Evolutionary conservation across 2,329 filamentous ascomycete genomes (phyloP), one percentile per base, ranked within the genome.

Genomic region (Aotearoamyces nothofagi): DNA sequence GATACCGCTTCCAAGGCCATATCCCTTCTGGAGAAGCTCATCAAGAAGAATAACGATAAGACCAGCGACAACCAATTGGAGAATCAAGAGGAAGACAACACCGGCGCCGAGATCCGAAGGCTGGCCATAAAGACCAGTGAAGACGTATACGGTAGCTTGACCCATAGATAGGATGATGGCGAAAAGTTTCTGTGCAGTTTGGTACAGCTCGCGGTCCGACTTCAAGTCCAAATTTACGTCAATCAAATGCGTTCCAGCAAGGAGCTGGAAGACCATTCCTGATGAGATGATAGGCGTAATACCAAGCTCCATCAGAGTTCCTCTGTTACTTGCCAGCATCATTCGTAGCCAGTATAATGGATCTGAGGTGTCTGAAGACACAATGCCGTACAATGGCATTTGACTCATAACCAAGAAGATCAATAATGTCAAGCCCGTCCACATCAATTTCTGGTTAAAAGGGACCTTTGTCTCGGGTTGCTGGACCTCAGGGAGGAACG

Each of bases 401-500:
- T 94, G 90, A 65, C 84, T 94, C 90, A 98, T 98, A 60, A 98
- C 84, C 69, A 98, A 66, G 74, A 98, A 98, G 64, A 96, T 92
- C 57, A 98, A 67, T 47, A 98, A 73, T 42, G 90, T 96, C 56
- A 87, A 74, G 55, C 78, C 81, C 42, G 81, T 90, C 81, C 81
- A 90, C 81, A 87, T 87, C 66, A 90, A 63, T 69, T 87, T 86
- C 61, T 96, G 90, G 69, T 96, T 92, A 77, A 98, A 98, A 45
- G 86, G 83, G 34, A 93, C 78, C 69, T 94, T 96, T 57, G 86
- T 93, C 66, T 98, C 90, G 46, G 90, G 90, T 53, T 92, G 79
- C 65, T 87, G 80, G 61, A 98, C 90, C 78, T 98, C 90, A 54
- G 90, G 90, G 58, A 98, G 81, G 73, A 96, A 84, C 66, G 90